These are phyloP conservation scores for Bonia amplexicaulis DNA, from an alignment of 176 grass and related monocot genomes.

Conservation along the genomic window DNA sequence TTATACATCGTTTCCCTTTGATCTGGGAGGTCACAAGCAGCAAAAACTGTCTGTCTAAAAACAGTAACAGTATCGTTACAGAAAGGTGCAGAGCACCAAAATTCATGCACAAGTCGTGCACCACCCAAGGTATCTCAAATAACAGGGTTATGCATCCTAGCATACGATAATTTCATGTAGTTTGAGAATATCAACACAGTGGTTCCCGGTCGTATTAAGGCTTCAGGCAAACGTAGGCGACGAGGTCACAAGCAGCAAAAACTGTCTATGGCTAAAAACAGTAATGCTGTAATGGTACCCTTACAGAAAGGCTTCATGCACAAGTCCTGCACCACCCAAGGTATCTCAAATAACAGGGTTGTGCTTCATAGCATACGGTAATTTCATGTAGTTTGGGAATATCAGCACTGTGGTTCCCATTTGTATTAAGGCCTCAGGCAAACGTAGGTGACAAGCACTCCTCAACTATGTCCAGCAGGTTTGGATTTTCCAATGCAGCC, in stretches of 20 bases:
- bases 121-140: not conserved
- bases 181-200: not conserved
- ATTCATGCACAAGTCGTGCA: not conserved
- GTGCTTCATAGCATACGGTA: not conserved
- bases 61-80: not conserved
- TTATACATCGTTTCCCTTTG: not conserved
- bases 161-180: not conserved
- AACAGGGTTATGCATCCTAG: not conserved
- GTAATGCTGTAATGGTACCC: not conserved
- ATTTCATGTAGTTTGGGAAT: not conserved
- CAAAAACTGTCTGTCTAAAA: not conserved
- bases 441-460: conserved; percentile 75
- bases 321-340: not conserved
- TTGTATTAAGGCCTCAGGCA: conserved; percentile 46
- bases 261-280: not conserved
- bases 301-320: not conserved
- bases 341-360: not conserved
- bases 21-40: not conserved
- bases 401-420: not conserved
- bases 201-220: no score
- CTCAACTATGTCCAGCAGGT: conserved; percentile 70
- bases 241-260: not conserved
- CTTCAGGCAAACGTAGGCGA: no score
- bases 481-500: conserved; percentile 77
- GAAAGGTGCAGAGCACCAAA: not conserved